Evolutionary conservation across 2,329 filamentous ascomycete species (phyloP), one percentile per base, ranked within the genome.

Genomic region (Colletotrichum orbiculare): DNA sequence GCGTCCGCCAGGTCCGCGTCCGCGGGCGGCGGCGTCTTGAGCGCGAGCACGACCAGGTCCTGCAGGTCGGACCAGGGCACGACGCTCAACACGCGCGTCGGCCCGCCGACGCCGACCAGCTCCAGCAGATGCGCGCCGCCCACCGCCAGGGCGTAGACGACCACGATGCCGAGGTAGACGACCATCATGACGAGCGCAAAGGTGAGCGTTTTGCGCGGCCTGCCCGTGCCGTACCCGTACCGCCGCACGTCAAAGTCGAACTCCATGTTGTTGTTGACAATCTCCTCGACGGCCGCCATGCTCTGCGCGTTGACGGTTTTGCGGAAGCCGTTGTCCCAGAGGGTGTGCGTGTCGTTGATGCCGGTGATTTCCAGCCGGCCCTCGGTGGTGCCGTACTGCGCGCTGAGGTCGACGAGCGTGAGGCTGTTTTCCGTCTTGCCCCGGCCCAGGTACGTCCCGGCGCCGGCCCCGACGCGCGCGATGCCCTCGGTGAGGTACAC

Each of bases 11-110:
- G 12, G 12, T 46, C 46, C 8, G 6, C 38, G 2, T 63, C 60
- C 9, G 11, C 25, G 4, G 60, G 53, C 34, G 39, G 25, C 15
- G 60, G 53, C 41, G 60, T 52, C 15, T 41, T 43, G 8, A 52
- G 54, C 15, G 54, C 53, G 6, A 63, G 54, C 4, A 63, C 15
- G 2, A 63, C 34, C 7, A 63, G n/a, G 11, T 57, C 53, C 11
- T 63, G 60, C 13, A 63, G n/a, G 39, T 63, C 53, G 8, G 38
- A 37, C 60, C 60, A 63, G 4, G 60, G 52, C 13, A 34, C 17
- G 7, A 63, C 38, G 35, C 60, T 58, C 38, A 50, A 15, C 41
- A 63, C 38, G 9, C 42, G 60, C 12, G 45, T 12, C 4, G 13
- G 25, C 10, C 34, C n/a, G 8, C 47, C 39, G 39, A 37, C 12